These are phyloP conservation scores for Xylaria castorea DNA, from an alignment of 495 filamentous ascomycete species.

Conservation along the genomic window DNA sequence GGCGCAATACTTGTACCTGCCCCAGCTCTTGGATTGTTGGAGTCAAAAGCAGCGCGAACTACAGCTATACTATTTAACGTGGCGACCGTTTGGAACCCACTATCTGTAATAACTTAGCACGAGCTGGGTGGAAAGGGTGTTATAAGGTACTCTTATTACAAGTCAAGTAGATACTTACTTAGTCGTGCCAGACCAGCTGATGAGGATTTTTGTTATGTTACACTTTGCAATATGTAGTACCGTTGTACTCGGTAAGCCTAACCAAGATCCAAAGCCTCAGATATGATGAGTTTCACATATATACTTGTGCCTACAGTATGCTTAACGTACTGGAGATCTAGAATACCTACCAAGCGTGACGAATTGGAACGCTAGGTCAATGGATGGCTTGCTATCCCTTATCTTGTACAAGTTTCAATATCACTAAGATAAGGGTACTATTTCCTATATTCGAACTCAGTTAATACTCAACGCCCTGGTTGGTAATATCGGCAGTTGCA, in stretches of 20 bases:
- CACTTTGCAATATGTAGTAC: neutral
- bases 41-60: neutral
- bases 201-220: neutral
- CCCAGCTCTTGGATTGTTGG: neutral
- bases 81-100: neutral
- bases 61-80: neutral
- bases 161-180: neutral
- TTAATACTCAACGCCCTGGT: neutral
- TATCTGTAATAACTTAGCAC: neutral
- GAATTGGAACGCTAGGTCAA: neutral
- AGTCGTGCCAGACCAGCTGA: neutral
- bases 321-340: neutral
- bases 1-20: neutral
- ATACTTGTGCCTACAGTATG: neutral
- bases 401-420: neutral
- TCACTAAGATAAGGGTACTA: neutral
- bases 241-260: neutral
- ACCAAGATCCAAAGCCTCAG: neutral
- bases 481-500: conserved; percentile 3
- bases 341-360: neutral
- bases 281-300: neutral
- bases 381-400: neutral
- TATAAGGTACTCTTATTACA: neutral
- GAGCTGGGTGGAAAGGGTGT: neutral
- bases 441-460: neutral